Evolutionary conservation across 1,284 basidiomycete species (phyloP), one percentile per base, ranked within the genome.

Genomic region (Rhodotorula sp.): DNA sequence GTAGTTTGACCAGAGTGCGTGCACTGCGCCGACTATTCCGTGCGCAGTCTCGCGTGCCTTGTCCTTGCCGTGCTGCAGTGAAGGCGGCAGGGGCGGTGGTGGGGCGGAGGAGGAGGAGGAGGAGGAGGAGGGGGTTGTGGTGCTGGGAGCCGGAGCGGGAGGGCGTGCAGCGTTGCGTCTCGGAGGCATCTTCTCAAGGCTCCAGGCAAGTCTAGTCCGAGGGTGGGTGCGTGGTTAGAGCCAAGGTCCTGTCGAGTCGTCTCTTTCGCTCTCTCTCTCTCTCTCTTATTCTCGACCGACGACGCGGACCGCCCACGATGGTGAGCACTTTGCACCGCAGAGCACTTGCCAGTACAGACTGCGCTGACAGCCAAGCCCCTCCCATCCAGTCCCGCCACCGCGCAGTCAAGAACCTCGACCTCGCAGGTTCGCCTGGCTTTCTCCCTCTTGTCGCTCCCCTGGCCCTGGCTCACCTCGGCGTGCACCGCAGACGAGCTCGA

Each of bases 341-440:
- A 7, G 18, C 16, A 15, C 8, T 15, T 1, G 8, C n/a, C 1
- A 31, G 10, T 10, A 47, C 15, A 47, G 26, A 7, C 26, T 28
- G 28, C 28, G 2, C 28, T 28, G 28, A 28, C 28, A 28, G 28
- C 28, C 28, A 28, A 3, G 28, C 28, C 28, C 2, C 16, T 45
- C 54, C 5, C 47, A 2, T 23, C 16, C 64, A 73, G 72, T 68
- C 66, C 16, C 78, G 82, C 52, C 95, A 99, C 83, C 88, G 95
- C 80, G 87, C 89, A 81, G 86, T 98, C 74, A 86, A 92, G 74
- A 95, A 97, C 81, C 84, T 99, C 60, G 88, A 98, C 79, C 84
- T 97, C 48, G 85, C 90, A 76, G 93, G 95, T 91, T 74, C 79
- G 81, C 61, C 43, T 26, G 7, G 2, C n/a, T 23, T 18, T 34